Evolutionary conservation across 169 alveolate species (phyloP).

Genomic region (Miamiensis avidus): DNA sequence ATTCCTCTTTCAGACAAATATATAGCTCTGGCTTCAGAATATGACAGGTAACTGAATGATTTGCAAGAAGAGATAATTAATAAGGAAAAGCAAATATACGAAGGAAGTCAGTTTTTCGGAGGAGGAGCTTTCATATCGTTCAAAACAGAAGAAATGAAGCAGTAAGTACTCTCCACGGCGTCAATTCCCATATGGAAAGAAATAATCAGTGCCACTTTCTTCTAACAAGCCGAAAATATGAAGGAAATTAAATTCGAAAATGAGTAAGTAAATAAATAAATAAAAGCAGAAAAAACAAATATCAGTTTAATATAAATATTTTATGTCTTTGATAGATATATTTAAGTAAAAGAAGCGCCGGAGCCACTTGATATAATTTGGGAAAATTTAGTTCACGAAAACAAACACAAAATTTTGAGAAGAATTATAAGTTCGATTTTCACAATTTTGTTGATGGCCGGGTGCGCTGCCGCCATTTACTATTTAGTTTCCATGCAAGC

Average conservation of each 20-base stretch:
- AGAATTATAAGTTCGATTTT: conserved; percentile 19
- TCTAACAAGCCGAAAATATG: neutral
- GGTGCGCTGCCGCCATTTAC: neutral
- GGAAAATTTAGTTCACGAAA: conserved; percentile 27
- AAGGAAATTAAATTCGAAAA: neutral
- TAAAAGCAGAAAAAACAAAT: neutral
- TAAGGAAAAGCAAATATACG: neutral
- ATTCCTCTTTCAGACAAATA: neutral
- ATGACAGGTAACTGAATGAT: neutral
- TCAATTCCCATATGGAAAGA: neutral
- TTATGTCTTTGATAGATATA: neutral
- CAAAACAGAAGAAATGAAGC: conserved; percentile 5
- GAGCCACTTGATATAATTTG: conserved; percentile 43
- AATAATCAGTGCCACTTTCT: conserved; percentile 4
- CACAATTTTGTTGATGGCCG: neutral
- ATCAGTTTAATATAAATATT: neutral
- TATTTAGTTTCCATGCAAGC: neutral
- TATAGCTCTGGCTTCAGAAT: neutral
- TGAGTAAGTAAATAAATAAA: neutral
- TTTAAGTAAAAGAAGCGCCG: conserved; percentile 34
- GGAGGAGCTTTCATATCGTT: conserved; percentile 15
- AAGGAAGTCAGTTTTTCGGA: neutral
- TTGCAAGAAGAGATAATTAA: neutral
- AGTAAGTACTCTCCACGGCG: neutral
- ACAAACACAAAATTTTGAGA: conserved; percentile 15